phyloP scores from a whole-genome alignment of 2,329 filamentous ascomycete species.

The Aspergillus sp. region DNA sequence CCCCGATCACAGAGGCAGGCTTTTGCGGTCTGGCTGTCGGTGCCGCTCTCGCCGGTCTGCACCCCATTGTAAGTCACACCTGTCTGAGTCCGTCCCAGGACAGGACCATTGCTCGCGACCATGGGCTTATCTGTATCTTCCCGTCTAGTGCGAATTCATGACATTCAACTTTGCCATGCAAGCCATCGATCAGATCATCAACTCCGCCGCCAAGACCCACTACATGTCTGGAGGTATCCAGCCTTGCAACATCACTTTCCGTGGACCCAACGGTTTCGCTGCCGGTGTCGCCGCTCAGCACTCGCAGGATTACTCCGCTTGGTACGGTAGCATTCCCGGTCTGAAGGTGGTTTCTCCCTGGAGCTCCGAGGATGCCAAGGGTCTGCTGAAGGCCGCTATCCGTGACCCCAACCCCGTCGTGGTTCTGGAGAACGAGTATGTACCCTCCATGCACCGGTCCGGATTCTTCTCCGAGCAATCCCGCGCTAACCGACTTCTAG shows the following conservation, averaged over 20 bases:
- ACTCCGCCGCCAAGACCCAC: constrained; percentile 97
- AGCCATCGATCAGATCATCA: constrained; percentile 99
- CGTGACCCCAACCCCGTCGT: constrained; percentile 97
- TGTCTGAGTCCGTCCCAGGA: background rate
- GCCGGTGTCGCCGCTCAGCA: constrained; percentile 94
- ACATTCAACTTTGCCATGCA: constrained; percentile 99
- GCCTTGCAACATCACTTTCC: constrained; percentile 99
- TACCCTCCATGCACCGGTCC: constrained; percentile 1
- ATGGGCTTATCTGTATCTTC: background rate
- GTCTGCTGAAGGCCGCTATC: constrained; percentile 94
- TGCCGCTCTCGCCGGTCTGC: constrained; percentile 88
- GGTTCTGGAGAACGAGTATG: constrained; percentile 78
- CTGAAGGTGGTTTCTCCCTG: constrained; percentile 96
- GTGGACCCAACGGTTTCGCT: constrained; percentile 97
- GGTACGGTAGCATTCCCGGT: constrained; percentile 97
- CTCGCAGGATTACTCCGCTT: constrained; percentile 97
- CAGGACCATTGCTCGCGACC: background rate
- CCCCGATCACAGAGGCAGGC: constrained; percentile 95
- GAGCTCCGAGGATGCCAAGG: constrained; percentile 98
- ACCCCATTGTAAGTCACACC: constrained; percentile 68
- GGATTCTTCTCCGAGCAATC: background rate
- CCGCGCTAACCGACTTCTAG: constrained; percentile 42
- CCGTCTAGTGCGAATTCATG: constrained; percentile 91
- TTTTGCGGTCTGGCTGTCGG: constrained; percentile 93
- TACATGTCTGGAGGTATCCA: constrained; percentile 99